Percentiles rank a stretch among this genome's conserved stretches.
Conservation (phyloP, 768 basidiomycete species). For the Arthromyces matolae region DNA sequence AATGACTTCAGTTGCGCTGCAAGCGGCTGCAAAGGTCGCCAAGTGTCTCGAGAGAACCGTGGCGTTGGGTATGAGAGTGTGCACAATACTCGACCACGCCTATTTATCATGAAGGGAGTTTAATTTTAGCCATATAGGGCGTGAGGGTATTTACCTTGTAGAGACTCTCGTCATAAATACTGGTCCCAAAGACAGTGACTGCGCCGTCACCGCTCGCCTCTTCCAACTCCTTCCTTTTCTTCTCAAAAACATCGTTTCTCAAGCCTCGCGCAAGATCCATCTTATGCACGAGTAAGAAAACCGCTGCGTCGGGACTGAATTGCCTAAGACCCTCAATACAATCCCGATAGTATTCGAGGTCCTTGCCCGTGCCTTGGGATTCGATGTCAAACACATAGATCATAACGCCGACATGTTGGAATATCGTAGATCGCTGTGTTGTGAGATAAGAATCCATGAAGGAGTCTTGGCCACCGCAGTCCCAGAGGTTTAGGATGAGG, state of each 20-base stretch:
- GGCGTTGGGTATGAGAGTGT: conserved; percentile 94
- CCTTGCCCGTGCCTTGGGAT: conserved; percentile 76
- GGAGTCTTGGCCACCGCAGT: conserved; percentile 96
- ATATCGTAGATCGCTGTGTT: conserved; percentile 89
- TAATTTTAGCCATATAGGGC: too few species aligned
- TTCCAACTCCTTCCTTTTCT: conserved; percentile 71
- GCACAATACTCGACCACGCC: conserved; percentile 99
- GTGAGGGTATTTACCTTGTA: conserved; percentile 64
- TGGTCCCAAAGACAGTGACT: conserved; percentile 84
- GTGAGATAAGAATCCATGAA: conserved; percentile 98
- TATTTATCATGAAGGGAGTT: too few species aligned
- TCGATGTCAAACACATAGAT: conserved; percentile 99
- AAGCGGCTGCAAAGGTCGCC: conserved; percentile 79
- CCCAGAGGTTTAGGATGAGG: conserved; percentile 95
- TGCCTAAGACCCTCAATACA: conserved; percentile 81
- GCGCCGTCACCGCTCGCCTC: conserved; percentile 57
- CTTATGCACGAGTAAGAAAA: conserved; percentile 94
- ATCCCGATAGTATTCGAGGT: conserved; percentile 88
- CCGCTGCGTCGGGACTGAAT: conserved; percentile 75
- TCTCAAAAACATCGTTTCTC: conserved; percentile 55
- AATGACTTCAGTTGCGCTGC: conserved; percentile 89
- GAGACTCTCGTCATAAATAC: conserved; percentile 95
- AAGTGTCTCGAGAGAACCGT: conserved; percentile 85
- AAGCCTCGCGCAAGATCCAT: conserved; percentile 88
- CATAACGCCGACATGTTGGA: conserved; percentile 93